phyloP scores from a whole-genome alignment of 345 rosid species.

The Acer saccharum region DNA sequence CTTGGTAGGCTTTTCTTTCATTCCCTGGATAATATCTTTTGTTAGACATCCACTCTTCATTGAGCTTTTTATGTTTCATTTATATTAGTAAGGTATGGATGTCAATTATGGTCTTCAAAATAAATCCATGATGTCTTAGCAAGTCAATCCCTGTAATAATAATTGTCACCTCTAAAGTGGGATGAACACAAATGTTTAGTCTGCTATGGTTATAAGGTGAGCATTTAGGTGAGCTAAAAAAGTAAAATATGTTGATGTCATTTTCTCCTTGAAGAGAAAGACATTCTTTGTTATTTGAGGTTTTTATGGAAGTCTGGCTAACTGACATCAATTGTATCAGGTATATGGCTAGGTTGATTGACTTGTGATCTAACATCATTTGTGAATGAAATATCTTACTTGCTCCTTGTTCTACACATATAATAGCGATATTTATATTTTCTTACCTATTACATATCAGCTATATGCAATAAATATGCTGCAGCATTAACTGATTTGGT shows the following conservation, averaged over 20 bases:
- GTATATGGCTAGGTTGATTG: too few relatives aligned
- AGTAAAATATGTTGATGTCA: not conserved
- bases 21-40: slow-evolving; percentile 13
- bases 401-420: not conserved
- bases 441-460: not conserved
- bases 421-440: not conserved
- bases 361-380: not conserved
- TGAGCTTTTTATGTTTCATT: slow-evolving; percentile 20
- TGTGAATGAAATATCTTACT: not conserved
- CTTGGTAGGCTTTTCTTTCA: slow-evolving; percentile 43
- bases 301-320: slow-evolving; percentile 10
- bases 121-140: not conserved
- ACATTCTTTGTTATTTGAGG: not conserved
- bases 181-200: not conserved
- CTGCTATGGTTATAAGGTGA: not conserved
- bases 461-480: not conserved
- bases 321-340: too few relatives aligned
- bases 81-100: slow-evolving; percentile 6
- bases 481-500: not conserved
- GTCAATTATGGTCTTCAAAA: slow-evolving; percentile 18
- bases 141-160: not conserved
- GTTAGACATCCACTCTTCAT: slow-evolving; percentile 7
- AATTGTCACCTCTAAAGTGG: not conserved
- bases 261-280: not conserved
- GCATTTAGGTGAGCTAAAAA: not conserved